These are phyloP conservation scores for Suillus sp. DNA, from an alignment of 768 basidiomycete species.

Conservation along the genomic window DNA sequence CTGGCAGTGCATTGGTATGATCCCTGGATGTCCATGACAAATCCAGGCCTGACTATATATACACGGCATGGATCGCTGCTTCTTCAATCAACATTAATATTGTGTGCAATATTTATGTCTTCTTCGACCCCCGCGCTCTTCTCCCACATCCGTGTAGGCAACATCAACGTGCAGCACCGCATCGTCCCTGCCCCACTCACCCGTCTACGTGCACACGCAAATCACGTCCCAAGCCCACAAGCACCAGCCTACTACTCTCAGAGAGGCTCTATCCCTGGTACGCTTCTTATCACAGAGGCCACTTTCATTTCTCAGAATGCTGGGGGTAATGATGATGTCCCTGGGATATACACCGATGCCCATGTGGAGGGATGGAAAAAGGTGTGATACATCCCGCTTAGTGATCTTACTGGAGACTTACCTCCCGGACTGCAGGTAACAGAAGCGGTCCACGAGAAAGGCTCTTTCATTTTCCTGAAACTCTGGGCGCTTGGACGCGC, in stretches of 20 bases:
- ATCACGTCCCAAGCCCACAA: constrained; percentile 40
- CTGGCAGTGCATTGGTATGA: no score
- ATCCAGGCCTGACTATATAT: background rate
- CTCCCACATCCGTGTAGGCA: constrained; percentile 47
- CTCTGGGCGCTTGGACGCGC: constrained; percentile 57
- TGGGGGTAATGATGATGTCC: constrained; percentile 50
- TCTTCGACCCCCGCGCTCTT: constrained; percentile 41
- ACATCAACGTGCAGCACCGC: constrained; percentile 36
- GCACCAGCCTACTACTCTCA: constrained; percentile 51
- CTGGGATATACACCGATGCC: no score
- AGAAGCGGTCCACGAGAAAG: constrained; percentile 56
- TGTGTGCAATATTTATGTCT: no score
- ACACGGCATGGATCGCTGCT: background rate
- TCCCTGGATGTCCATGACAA: no score
- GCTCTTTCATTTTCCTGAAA: constrained; percentile 49
- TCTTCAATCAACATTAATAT: background rate
- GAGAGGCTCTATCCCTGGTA: constrained; percentile 49
- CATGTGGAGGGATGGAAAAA: constrained; percentile 56
- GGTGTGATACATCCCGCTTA: constrained; percentile 27
- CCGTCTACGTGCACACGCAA: constrained; percentile 39
- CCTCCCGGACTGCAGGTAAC: constrained; percentile 43
- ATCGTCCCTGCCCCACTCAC: constrained; percentile 59
- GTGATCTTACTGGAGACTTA: background rate
- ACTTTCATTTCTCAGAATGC: constrained; percentile 53
- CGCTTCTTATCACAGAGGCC: constrained; percentile 59